A percentile compares a stretch with the other conserved stretches of the same genome.
These are phyloP conservation scores for Cryphonectria radicalis DNA, from an alignment of 2,329 filamentous ascomycete species.

Conservation along the genomic window DNA sequence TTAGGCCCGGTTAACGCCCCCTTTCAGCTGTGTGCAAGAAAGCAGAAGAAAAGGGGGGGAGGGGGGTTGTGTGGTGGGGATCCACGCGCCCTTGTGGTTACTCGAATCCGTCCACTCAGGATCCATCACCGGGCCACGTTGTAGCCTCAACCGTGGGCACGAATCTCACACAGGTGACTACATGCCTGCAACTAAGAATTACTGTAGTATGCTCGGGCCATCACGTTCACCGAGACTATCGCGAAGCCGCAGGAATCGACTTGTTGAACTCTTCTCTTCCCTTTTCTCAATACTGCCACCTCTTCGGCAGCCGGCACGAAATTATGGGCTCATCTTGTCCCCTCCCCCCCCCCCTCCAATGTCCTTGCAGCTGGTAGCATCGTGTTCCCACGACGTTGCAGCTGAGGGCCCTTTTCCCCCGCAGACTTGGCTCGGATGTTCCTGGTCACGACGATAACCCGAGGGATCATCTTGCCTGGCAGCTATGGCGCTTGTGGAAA, in stretches of 20 bases:
- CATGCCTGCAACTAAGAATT: not conserved
- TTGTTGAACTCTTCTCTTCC: not conserved
- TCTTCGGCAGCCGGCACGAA: constrained; percentile 8
- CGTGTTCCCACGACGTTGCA: constrained; percentile 13
- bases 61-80: not conserved
- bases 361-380: constrained; percentile 5
- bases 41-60: not conserved
- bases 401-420: not conserved
- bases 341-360: not conserved
- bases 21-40: not conserved
- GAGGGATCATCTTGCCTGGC: not conserved
- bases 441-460: not conserved
- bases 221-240: constrained; percentile 14
- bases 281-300: not conserved
- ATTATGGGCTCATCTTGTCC: not conserved
- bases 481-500: not conserved
- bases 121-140: constrained; percentile 15
- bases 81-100: not conserved
- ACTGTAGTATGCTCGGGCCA: not conserved
- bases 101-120: constrained; percentile 4
- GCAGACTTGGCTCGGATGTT: not conserved
- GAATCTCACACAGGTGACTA: not conserved
- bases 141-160: not conserved
- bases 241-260: not conserved
- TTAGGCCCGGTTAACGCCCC: not conserved